A percentile compares a stretch with the other conserved stretches of the same genome.
Conservation (phyloP, 1,284 basidiomycete species). For the Spongispora temasekensis region DNA sequence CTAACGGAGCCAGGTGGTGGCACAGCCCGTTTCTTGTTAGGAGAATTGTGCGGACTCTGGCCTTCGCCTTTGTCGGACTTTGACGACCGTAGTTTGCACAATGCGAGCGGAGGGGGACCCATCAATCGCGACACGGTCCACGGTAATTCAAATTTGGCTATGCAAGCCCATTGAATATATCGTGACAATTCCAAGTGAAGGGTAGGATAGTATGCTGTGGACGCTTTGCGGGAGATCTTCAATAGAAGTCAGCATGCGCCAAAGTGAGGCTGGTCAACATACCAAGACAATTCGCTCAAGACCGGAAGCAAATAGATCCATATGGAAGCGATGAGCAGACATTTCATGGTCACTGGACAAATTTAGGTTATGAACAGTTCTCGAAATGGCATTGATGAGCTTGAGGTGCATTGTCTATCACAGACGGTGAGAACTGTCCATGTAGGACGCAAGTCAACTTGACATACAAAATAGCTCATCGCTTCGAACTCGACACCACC, state of each 20-base stretch:
- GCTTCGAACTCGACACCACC: conserved; percentile 98
- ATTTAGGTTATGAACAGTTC: conserved; percentile 61
- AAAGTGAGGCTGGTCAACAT: conserved; percentile 21
- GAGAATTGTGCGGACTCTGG: conserved; percentile 21
- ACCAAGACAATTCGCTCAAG: conserved; percentile 82
- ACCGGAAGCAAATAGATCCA: conserved; percentile 84
- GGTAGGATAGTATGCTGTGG: conserved; percentile 88
- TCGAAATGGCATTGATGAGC: conserved; percentile 77
- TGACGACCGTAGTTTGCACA: conserved; percentile 43
- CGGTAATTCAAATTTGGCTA: conserved; percentile 72
- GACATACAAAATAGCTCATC: conserved; percentile 89
- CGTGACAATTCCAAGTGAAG: conserved; percentile 90
- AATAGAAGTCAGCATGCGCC: conserved; percentile 8
- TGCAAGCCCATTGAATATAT: conserved; percentile 67
- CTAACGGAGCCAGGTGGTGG: conserved; percentile 17
- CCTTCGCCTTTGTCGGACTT: conserved; percentile 15
- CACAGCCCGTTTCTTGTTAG: conserved; percentile 23
- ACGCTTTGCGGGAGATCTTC: conserved; percentile 91
- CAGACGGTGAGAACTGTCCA: conserved; percentile 14
- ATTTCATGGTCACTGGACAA: conserved; percentile 66
- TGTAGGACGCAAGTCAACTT: conserved; percentile 13
- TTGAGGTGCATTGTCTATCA: conserved; percentile 81
- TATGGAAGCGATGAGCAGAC: conserved; percentile 80
- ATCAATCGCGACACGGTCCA: conserved; percentile 73
- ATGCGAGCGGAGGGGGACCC: conserved; percentile 61